Evolutionary conservation across 345 rosid genomes (phyloP).

Genomic region (Boechera divaricarpa): DNA sequence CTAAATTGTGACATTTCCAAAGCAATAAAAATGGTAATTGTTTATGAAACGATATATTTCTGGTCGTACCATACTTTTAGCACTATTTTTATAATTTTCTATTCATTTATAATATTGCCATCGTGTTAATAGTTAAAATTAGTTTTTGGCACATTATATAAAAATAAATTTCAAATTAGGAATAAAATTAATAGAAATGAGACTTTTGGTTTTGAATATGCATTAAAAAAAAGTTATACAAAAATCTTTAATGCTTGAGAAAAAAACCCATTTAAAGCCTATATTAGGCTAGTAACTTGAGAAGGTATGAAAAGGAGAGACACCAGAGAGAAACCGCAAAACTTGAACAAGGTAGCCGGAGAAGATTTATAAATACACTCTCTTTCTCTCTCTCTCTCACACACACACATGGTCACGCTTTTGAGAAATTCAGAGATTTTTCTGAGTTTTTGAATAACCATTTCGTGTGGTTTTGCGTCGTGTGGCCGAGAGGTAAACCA

Average conservation of each 20-base stretch:
- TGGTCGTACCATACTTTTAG: neutral
- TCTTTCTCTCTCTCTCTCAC: too few species aligned
- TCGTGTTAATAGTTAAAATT: neutral
- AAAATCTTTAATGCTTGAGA: neutral
- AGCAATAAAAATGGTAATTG: neutral
- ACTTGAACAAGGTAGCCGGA: slow-evolving; percentile 4
- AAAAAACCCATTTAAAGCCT: slow-evolving; percentile 26
- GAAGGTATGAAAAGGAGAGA: neutral
- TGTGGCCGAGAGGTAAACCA: slow-evolving; percentile 21
- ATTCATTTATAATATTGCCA: neutral
- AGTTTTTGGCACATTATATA: neutral
- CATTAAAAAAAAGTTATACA: neutral
- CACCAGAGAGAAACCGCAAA: slow-evolving; percentile 13
- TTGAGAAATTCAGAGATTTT: slow-evolving; percentile 1
- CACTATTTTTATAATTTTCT: neutral
- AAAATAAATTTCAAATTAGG: neutral
- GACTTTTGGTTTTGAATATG: neutral
- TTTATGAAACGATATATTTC: neutral
- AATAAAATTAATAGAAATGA: neutral
- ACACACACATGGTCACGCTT: neutral
- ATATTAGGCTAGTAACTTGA: slow-evolving; percentile 11
- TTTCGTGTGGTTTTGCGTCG: slow-evolving; percentile 18
- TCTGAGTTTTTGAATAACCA: slow-evolving; percentile 14
- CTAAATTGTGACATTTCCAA: neutral
- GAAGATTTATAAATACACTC: neutral